These are phyloP conservation scores for Xylaria sp. DNA, from an alignment of 2,329 filamentous ascomycete genomes.

Conservation along the genomic window DNA sequence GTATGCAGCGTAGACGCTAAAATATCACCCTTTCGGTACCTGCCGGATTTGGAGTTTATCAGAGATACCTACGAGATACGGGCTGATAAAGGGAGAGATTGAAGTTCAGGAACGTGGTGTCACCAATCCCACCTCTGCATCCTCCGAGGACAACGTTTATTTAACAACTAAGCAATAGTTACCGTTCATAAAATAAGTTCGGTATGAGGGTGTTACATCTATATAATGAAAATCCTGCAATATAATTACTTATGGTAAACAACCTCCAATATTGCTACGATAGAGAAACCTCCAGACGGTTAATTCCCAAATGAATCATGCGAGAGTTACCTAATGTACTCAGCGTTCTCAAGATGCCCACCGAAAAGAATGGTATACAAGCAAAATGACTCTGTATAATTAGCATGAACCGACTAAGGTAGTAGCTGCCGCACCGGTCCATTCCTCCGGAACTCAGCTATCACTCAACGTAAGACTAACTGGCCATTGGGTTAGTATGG, in stretches of 20 bases:
- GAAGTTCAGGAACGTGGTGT: neutral
- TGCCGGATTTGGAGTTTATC: slow-evolving; percentile 26
- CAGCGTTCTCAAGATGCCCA: too few relatives aligned
- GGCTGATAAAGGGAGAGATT: neutral
- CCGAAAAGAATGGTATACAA: too few relatives aligned
- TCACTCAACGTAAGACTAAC: neutral
- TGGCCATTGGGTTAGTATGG: neutral
- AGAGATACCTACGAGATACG: neutral
- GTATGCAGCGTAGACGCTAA: neutral
- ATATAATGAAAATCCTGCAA: neutral
- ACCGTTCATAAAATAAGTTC: too few relatives aligned
- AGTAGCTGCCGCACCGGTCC: neutral
- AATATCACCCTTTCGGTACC: slow-evolving; percentile 25
- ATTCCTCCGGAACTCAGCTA: slow-evolving; percentile 1
- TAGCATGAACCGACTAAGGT: neutral
- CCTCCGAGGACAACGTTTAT: neutral
- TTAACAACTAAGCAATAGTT: neutral
- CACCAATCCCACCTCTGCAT: too few relatives aligned
- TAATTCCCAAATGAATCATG: too few relatives aligned
- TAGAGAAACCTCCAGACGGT: neutral
- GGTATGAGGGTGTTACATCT: neutral
- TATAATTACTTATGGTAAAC: neutral
- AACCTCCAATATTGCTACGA: neutral
- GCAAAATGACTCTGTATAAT: too few relatives aligned
- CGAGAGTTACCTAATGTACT: too few relatives aligned